Evolutionary conservation across 768 basidiomycete species (phyloP), one percentile per base, ranked within the genome.

Genomic region (Suillus discolor): DNA sequence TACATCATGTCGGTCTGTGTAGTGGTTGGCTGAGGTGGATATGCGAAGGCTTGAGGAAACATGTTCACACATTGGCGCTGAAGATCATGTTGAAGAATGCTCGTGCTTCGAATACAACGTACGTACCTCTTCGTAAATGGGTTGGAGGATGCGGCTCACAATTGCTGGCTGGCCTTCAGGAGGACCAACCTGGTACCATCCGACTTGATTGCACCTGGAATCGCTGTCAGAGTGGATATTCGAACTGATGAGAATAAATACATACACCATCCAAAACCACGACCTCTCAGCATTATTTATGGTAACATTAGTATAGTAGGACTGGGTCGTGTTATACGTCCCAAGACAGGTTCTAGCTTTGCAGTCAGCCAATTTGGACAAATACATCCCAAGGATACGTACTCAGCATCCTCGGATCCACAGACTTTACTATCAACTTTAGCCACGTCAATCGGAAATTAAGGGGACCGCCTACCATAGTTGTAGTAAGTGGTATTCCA

Each of bases 211-310:
- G 71, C 91, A 92, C 5, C 88, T 89, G 34, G 57, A n/a, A 47
- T 62, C 25, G 61, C 51, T 54, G 42, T 65, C 36, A 57, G 36
- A 57, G 34, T 25, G 15, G 34, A 23, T 62, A 57, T 20, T 2
- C 60, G 23, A 6, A 23, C 20, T 6, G 9, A 62, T n/a, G 34
- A 23, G 36, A 38, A 57, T 41, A 72, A 38, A 57, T 39, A 72
- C 83, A 65, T 75, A 84, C 88, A 88, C 84, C 71, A 90, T 85
- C 91, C 91, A 92, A 65, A 78, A 74, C 90, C 90, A 93, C 4
- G 90, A 90, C 28, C 91, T 83, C 4, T 64, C 67, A 0, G 79
- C 65, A 65, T 92, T 86, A 72, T 90, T 77, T 45, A 92, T 74
- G 9, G 79, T 74, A 4, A 80, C 86, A 66, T 88, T 77, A 16